Conservation (phyloP, 192 early-diverging fungal genomes). For the Rhizophagus clarus region DNA sequence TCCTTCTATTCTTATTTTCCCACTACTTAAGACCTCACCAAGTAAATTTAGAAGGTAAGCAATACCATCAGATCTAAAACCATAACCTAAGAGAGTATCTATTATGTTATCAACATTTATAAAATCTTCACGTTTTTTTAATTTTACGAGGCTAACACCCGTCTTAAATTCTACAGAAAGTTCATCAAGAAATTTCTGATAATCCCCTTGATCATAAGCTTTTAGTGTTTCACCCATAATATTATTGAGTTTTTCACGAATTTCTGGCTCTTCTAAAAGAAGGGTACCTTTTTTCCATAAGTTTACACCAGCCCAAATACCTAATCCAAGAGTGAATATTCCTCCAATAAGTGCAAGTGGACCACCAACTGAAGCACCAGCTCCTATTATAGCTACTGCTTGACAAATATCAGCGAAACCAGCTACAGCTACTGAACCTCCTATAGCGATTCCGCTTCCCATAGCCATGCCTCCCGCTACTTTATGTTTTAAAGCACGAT, state of each 20-base stretch:
- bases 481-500: background rate
- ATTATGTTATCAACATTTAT: no score
- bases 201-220: background rate
- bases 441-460: background rate
- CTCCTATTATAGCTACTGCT: background rate
- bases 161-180: background rate
- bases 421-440: background rate
- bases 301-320: background rate
- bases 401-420: background rate
- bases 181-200: background rate
- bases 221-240: background rate
- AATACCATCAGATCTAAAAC: background rate
- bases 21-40: conserved; percentile 1
- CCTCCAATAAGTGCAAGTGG: no score
- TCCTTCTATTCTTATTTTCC: background rate
- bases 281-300: background rate
- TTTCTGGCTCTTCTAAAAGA: background rate
- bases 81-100: background rate
- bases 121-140: background rate
- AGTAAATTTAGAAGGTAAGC: background rate
- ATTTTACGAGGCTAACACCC: background rate
- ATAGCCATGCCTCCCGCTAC: background rate
- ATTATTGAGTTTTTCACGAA: background rate
- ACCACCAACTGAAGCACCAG: no score
- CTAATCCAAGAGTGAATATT: no score